Conservation (phyloP, 768 basidiomycete species). For the Kwoniella dendrophila region DNA sequence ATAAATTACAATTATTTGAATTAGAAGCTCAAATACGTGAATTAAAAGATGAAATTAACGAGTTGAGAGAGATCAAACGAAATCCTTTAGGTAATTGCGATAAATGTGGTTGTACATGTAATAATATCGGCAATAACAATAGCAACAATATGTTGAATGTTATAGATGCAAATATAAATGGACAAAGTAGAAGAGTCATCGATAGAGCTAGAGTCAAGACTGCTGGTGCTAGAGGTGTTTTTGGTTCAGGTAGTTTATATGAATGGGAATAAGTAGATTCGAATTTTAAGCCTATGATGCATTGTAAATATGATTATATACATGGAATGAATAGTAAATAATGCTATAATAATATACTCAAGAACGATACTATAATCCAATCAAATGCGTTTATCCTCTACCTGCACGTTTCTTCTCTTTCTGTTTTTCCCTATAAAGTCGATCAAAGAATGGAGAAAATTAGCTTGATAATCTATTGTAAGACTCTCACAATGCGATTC, state of each 20-base stretch:
- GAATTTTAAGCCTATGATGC: not conserved
- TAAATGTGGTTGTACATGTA: slow-evolving; percentile 32
- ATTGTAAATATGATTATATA: not conserved
- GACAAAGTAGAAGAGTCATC: slow-evolving; percentile 27
- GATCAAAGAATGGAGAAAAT: not conserved
- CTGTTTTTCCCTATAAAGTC: slow-evolving; percentile 32
- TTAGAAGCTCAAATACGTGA: slow-evolving; percentile 37
- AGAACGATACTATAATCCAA: not conserved
- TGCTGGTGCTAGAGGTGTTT: slow-evolving; percentile 48
- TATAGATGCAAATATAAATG: not conserved
- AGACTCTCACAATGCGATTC: not conserved
- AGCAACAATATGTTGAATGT: slow-evolving; percentile 9
- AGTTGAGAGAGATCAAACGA: slow-evolving; percentile 10
- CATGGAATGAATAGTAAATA: not conserved
- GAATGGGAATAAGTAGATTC: slow-evolving; percentile 37
- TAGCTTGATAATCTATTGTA: not conserved
- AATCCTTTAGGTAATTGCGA: slow-evolving; percentile 2
- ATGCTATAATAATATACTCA: slow-evolving; percentile 9
- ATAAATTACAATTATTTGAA: slow-evolving; percentile 31
- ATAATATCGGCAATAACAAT: slow-evolving; percentile 7
- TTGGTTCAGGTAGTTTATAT: slow-evolving; percentile 46
- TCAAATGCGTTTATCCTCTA: slow-evolving; percentile 14
- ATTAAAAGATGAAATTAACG: slow-evolving; percentile 20
- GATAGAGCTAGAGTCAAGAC: slow-evolving; percentile 46
- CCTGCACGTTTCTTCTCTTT: slow-evolving; percentile 40